Percentiles rank a stretch among this genome's conserved stretches.
Evolutionary conservation across 2,329 filamentous ascomycete genomes (phyloP).

Genomic region (Hypoxylon sp.): DNA sequence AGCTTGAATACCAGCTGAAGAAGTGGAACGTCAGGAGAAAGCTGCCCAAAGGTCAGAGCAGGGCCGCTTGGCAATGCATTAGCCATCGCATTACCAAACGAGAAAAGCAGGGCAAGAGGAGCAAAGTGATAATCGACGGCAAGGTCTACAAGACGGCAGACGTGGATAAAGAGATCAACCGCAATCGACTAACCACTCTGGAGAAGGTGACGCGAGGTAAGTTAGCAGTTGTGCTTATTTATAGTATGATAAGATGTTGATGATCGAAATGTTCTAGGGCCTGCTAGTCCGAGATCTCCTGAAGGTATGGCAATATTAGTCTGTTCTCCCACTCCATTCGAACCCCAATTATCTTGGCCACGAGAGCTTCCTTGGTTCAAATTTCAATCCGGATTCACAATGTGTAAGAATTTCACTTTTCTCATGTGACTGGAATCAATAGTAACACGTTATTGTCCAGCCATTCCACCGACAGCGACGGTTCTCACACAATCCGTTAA

Average conservation of each 20-base stretch:
- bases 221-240: not conserved
- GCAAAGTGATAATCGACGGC: not conserved
- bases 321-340: not conserved
- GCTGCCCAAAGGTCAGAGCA: not conserved
- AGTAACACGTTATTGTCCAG: not conserved
- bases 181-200: not conserved
- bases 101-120: not conserved
- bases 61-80: not conserved
- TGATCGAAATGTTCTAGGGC: not conserved
- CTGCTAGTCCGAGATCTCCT: not conserved
- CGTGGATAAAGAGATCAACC: not conserved
- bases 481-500: not conserved
- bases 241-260: not conserved
- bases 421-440: not conserved
- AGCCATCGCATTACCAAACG: not conserved
- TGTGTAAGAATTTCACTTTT: not conserved
- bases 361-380: not conserved
- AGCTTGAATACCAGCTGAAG: not conserved
- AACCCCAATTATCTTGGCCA: not conserved
- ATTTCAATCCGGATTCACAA: not conserved
- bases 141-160: not conserved
- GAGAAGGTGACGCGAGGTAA: not conserved
- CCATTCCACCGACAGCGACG: not conserved
- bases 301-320: not conserved
- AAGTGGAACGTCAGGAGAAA: not conserved